Evolutionary conservation across 2,329 filamentous ascomycete species (phyloP), one percentile per base, ranked within the genome.

Genomic region (Stemphylium lycopersici): DNA sequence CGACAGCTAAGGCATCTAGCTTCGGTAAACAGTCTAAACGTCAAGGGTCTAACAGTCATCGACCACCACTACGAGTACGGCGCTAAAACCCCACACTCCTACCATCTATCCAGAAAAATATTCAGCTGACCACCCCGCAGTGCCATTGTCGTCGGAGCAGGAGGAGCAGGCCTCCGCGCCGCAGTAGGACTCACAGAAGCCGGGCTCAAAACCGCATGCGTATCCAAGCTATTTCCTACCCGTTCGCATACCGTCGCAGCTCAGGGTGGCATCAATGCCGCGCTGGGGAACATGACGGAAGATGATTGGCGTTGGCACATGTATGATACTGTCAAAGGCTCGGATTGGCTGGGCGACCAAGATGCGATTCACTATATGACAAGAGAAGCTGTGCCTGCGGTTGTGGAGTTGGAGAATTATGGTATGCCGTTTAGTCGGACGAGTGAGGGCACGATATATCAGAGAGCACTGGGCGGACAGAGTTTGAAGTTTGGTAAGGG

Each of bases 181-280:
- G 84, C 85, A 54, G 84, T 87, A 64, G 85, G 85, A 63, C 78
- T 88, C 37, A 84, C 85, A 29, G 84, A 87, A 75, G 82, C 83
- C 60, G 85, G 85, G 7, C 81, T 87, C 67, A 85, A 87, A 63
- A 87, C 84, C 56, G 85, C 85, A 58, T 87, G 85, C 75, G 81
- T 88, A 59, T 83, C 83, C 26, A 87, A 87, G 70, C 77, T 87
- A 31, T 87, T 87, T 70, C 84, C 84, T 29, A 87, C 85, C 15
- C 78, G 85, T 75, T 84, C 81, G 63, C 85, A 87, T 73, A 88
- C 85, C 10, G 85, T 87, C 54, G 85, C 85, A n/a, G 85, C 85
- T 20, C 85, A 88, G 73, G 85, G 85, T 59, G 85, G 85, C 59
- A 87, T 87, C 68, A 84, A 84, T 68, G 83, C 82, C 8, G 82